Conservation (phyloP, 108 stramenopile species). For the Cylindrotheca fusiformis region DNA sequence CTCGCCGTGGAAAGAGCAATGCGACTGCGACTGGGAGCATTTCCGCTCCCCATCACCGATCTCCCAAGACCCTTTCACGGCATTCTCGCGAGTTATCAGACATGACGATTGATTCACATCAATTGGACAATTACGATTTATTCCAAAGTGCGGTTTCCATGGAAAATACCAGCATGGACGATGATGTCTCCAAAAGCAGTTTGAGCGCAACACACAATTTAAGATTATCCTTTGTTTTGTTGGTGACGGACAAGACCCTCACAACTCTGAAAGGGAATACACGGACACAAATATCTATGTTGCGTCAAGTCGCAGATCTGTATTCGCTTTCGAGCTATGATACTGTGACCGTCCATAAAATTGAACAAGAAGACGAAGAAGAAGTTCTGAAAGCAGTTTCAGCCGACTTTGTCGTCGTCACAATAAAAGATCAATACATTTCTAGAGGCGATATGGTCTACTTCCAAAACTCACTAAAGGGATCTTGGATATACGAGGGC, state of each 20-base stretch:
- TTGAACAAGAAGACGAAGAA: constrained; percentile 44
- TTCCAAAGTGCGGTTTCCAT: not conserved
- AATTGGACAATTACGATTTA: constrained; percentile 20
- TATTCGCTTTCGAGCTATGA: constrained; percentile 79
- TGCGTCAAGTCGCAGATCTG: constrained; percentile 77
- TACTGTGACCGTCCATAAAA: constrained; percentile 78
- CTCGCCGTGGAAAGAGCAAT: not conserved
- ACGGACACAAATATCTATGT: constrained; percentile 75
- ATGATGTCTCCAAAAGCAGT: constrained; percentile 33
- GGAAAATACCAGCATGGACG: constrained; percentile 1
- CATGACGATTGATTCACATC: constrained; percentile 39
- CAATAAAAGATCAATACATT: constrained; percentile 91
- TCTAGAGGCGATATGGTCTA: constrained; percentile 79
- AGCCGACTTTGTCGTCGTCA: constrained; percentile 81
- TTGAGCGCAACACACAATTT: constrained; percentile 62
- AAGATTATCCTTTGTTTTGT: constrained; percentile 68
- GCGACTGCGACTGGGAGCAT: constrained; percentile 4
- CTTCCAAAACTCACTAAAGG: constrained; percentile 65
- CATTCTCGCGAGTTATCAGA: constrained; percentile 54
- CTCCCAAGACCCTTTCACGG: constrained; percentile 5
- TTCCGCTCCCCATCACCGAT: constrained; percentile 6
- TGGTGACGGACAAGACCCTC: constrained; percentile 71
- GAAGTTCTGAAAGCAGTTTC: constrained; percentile 59
- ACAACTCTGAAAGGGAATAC: constrained; percentile 73
- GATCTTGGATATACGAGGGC: constrained; percentile 84